phyloP scores from a whole-genome alignment of 2,329 filamentous ascomycete species.

The Neoscytalidium dimidiatum region DNA sequence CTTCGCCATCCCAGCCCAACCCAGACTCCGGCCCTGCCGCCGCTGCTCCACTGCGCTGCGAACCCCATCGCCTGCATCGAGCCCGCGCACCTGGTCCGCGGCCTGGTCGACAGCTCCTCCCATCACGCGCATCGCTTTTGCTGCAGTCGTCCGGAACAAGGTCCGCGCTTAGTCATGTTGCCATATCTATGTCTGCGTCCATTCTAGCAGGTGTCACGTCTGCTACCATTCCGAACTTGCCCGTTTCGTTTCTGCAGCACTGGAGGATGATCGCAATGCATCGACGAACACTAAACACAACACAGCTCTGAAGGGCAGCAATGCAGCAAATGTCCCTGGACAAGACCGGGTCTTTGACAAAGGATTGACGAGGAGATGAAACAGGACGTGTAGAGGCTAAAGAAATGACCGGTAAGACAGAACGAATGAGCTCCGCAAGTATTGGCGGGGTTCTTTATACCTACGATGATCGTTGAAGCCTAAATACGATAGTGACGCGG shows the following conservation, averaged over 20 bases:
- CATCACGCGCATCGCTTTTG: background rate
- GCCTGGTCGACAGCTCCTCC: background rate
- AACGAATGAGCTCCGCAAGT: background rate
- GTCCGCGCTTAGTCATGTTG: background rate
- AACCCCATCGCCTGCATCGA: too few relatives aligned
- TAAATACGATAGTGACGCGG: background rate
- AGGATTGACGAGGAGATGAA: background rate
- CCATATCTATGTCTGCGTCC: background rate
- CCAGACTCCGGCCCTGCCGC: background rate
- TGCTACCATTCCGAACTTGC: too few relatives aligned
- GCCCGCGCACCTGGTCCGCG: background rate
- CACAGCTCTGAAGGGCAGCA: too few relatives aligned
- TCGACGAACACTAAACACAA: too few relatives aligned
- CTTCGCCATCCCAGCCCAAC: background rate
- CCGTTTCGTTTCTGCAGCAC: too few relatives aligned
- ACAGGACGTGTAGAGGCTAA: background rate
- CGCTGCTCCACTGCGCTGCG: constrained; percentile 4
- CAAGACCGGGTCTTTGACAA: too few relatives aligned
- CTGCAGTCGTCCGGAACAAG: background rate
- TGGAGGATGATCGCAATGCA: too few relatives aligned
- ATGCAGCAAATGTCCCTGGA: too few relatives aligned
- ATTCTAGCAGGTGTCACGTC: too few relatives aligned
- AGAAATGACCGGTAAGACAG: too few relatives aligned
- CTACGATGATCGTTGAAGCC: background rate
- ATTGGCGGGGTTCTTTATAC: background rate